phyloP scores from a whole-genome alignment of 1,284 basidiomycete species.

The Lentinula novae-zelandiae region DNA sequence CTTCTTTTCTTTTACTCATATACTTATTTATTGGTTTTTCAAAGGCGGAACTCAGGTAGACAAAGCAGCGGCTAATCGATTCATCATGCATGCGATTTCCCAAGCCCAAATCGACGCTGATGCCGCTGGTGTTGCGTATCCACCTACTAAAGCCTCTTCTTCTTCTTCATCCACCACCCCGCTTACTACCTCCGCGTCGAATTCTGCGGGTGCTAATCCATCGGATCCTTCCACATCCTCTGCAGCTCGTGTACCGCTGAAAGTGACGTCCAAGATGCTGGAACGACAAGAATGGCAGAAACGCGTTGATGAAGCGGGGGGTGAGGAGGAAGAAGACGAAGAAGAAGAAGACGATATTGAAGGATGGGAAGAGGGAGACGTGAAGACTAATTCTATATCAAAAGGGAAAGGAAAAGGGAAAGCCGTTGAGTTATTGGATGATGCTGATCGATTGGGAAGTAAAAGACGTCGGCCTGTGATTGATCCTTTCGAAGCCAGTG shows the following conservation, averaged over 20 bases:
- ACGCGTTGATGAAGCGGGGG: slow-evolving; percentile 43
- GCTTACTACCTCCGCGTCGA: background rate
- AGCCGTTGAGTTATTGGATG: slow-evolving; percentile 7
- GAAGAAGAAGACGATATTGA: slow-evolving; percentile 1
- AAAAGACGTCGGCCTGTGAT: slow-evolving; percentile 51
- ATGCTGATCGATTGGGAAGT: slow-evolving; percentile 19
- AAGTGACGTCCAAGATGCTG: slow-evolving; percentile 65
- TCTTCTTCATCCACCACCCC: background rate
- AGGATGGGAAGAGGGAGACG: slow-evolving; percentile 23
- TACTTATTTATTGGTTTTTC: slow-evolving; percentile 1
- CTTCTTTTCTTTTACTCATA: background rate
- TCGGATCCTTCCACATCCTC: slow-evolving; percentile 19
- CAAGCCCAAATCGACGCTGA: slow-evolving; percentile 35
- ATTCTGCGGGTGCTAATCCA: background rate
- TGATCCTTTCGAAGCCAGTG: slow-evolving; percentile 64
- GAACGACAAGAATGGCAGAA: slow-evolving; percentile 61
- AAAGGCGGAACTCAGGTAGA: slow-evolving; percentile 52
- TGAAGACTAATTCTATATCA: slow-evolving; percentile 23
- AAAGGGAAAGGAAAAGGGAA: slow-evolving; percentile 49
- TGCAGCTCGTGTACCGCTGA: slow-evolving; percentile 40
- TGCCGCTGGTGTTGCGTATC: background rate
- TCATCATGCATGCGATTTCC: slow-evolving; percentile 80
- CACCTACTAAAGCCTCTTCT: background rate
- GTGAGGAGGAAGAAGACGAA: slow-evolving; percentile 33
- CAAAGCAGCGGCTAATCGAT: slow-evolving; percentile 73